Percentiles rank a stretch among this genome's conserved stretches.
Conservation (phyloP, 2,329 filamentous ascomycete species). For the Aphanoascus verrucosus region DNA sequence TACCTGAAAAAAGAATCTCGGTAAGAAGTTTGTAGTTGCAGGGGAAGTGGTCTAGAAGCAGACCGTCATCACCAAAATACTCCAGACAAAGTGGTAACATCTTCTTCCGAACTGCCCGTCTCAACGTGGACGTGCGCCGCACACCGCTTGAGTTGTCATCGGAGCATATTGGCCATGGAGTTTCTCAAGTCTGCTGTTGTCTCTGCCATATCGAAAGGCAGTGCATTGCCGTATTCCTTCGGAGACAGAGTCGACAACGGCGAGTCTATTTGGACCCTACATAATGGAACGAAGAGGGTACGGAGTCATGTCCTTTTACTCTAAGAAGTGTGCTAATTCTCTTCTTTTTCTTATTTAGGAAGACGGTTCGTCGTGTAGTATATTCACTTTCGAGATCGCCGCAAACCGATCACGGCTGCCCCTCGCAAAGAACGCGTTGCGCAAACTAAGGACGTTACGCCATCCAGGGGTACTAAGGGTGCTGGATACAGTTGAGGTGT, state of each 20-base stretch:
- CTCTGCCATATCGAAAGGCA: constrained; percentile 89
- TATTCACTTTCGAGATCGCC: constrained; percentile 87
- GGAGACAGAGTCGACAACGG: constrained; percentile 87
- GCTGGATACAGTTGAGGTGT: constrained; percentile 83
- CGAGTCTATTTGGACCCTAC: constrained; percentile 90
- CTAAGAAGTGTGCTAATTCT: constrained; percentile 15
- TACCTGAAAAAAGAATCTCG: too few species aligned
- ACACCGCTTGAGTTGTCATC: neutral
- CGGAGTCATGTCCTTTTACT: constrained; percentile 13
- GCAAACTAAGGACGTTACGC: constrained; percentile 82
- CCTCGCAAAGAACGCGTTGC: constrained; percentile 83
- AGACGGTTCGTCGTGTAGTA: constrained; percentile 86
- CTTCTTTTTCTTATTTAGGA: constrained; percentile 47
- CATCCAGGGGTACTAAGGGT: constrained; percentile 94
- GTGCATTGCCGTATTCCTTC: constrained; percentile 83
- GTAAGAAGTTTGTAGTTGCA: too few species aligned
- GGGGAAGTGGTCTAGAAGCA: neutral
- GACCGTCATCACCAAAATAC: neutral
- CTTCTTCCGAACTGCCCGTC: neutral
- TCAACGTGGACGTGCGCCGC: neutral
- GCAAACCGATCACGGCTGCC: constrained; percentile 71
- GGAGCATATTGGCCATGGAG: constrained; percentile 56
- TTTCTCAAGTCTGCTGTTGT: constrained; percentile 96
- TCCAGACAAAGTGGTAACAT: neutral
- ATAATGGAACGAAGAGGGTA: constrained; percentile 88